Evolutionary conservation across 2,329 filamentous ascomycete species (phyloP).

Genomic region (Scedosporium minutisporum): DNA sequence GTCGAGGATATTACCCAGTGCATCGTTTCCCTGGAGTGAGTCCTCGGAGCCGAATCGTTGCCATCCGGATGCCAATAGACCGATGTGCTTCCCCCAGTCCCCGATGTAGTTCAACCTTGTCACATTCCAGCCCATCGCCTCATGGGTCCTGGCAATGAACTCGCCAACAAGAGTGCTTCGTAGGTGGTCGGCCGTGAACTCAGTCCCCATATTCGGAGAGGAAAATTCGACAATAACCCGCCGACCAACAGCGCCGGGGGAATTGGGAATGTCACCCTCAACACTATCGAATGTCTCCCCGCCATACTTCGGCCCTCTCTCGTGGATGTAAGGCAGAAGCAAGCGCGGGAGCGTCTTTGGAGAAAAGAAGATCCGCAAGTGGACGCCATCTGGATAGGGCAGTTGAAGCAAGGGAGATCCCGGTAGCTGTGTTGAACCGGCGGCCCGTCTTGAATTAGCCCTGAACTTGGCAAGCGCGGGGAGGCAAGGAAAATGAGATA

Average conservation of each 20-base stretch:
- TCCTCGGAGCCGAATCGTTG: conserved; percentile 58
- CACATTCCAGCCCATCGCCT: conserved; percentile 58
- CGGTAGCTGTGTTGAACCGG: conserved; percentile 33
- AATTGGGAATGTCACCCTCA: conserved; percentile 30
- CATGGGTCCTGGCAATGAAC: conserved; percentile 56
- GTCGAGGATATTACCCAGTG: conserved; percentile 54
- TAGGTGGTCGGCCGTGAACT: conserved; percentile 61
- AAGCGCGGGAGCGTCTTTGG: conserved; percentile 43
- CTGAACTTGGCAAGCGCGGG: not conserved
- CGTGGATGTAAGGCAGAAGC: conserved; percentile 49
- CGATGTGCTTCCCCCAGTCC: conserved; percentile 65
- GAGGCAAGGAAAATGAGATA: not conserved
- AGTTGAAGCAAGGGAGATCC: conserved; percentile 47
- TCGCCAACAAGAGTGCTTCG: conserved; percentile 62
- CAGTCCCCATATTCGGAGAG: conserved; percentile 67
- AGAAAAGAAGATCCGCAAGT: conserved; percentile 59
- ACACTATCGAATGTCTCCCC: conserved; percentile 49
- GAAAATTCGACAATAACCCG: conserved; percentile 62
- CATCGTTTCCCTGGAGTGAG: conserved; percentile 46
- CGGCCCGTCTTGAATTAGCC: not conserved
- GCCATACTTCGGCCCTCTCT: conserved; percentile 47
- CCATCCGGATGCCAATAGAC: conserved; percentile 57
- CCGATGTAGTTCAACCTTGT: conserved; percentile 62
- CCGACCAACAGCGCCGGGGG: conserved; percentile 25
- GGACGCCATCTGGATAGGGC: conserved; percentile 45